Conservation (phyloP, 2,329 filamentous ascomycete genomes). For the Penicillium sp. region DNA sequence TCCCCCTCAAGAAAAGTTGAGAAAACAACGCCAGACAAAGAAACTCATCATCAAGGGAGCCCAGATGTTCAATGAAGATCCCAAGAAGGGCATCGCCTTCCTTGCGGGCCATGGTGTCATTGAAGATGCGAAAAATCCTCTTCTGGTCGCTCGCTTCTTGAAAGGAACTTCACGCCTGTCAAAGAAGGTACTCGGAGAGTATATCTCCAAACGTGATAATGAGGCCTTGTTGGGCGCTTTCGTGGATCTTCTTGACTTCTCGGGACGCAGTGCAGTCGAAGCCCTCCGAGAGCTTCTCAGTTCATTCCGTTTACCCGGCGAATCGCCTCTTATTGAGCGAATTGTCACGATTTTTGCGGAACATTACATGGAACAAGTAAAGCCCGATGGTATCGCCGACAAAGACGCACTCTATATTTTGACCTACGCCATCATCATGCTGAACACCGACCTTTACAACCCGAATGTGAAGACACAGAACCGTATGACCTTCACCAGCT, state of each 20-base stretch:
- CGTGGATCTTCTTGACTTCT: slow-evolving; percentile 83
- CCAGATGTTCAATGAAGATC: slow-evolving; percentile 91
- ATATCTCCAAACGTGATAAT: slow-evolving; percentile 85
- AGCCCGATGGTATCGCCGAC: slow-evolving; percentile 73
- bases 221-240: slow-evolving; percentile 82
- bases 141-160: slow-evolving; percentile 80
- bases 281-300: slow-evolving; percentile 83
- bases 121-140: slow-evolving; percentile 67
- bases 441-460: slow-evolving; percentile 97
- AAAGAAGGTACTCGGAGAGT: slow-evolving; percentile 89
- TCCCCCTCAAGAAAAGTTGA: slow-evolving; percentile 64
- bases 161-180: slow-evolving; percentile 84
- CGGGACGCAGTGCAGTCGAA: slow-evolving; percentile 82
- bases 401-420: slow-evolving; percentile 87
- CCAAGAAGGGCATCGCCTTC: slow-evolving; percentile 83
- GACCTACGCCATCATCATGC: slow-evolving; percentile 93
- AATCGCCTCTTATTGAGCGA: slow-evolving; percentile 87
- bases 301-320: slow-evolving; percentile 88
- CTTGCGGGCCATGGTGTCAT: slow-evolving; percentile 85
- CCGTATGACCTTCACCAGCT: slow-evolving; percentile 82
- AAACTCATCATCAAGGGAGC: slow-evolving; percentile 85
- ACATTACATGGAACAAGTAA: slow-evolving; percentile 71
- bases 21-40: slow-evolving; percentile 74
- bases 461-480: slow-evolving; percentile 74
- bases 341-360: slow-evolving; percentile 86